Conservation (phyloP, 768 basidiomycete species). For the Suillus weaverae region DNA sequence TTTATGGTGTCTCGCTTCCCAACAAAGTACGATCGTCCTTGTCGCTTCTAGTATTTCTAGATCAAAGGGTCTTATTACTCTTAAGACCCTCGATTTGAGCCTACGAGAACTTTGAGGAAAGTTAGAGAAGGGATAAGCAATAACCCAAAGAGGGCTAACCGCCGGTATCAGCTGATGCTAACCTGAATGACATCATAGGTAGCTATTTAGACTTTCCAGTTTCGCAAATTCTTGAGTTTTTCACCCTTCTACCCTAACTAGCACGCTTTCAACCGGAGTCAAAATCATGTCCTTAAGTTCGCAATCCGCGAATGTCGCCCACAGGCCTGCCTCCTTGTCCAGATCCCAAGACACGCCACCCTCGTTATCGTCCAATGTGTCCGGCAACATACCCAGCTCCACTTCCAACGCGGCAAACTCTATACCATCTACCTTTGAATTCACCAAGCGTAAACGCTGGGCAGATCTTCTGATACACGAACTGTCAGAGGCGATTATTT, state of each 20-base stretch:
- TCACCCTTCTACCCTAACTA: background rate
- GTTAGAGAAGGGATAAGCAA: background rate
- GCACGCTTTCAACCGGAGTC: constrained; percentile 7
- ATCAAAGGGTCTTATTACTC: background rate
- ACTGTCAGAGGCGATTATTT: constrained; percentile 67
- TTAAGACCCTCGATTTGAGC: background rate
- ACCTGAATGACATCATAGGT: constrained; percentile 7
- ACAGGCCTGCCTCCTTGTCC: background rate
- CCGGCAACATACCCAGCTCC: background rate
- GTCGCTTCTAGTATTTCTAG: background rate
- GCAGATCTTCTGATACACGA: constrained; percentile 77
- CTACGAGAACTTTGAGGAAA: background rate
- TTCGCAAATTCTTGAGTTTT: background rate
- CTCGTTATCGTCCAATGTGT: background rate
- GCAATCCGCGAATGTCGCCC: background rate
- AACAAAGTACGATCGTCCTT: background rate
- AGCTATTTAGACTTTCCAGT: constrained; percentile 1
- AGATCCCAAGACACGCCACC: background rate
- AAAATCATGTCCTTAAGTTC: constrained; percentile 21
- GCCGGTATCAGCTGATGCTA: background rate
- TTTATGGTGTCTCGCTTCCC: background rate
- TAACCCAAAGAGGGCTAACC: background rate
- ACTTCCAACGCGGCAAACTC: background rate
- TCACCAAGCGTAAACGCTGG: constrained; percentile 87
- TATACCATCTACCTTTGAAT: constrained; percentile 56